Evolutionary conservation across 1,139 yeast genomes (phyloP), one percentile per base, ranked within the genome.

Genomic region (Protomyces inouyei): DNA sequence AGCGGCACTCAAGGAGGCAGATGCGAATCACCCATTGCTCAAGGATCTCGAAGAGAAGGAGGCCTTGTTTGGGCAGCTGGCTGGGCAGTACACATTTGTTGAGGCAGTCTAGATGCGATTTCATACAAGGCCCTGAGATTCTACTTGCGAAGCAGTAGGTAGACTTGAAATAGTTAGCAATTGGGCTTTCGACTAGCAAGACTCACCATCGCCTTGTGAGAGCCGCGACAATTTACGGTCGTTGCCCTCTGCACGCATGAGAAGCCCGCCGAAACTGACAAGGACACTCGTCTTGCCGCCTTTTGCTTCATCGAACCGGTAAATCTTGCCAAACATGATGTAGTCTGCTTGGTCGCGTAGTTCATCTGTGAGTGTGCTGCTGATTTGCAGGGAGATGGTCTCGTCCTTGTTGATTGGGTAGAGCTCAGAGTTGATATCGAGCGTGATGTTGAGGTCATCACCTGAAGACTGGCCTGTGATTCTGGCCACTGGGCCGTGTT

Each of bases 251-350:
- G 95, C 81, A 73, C 97, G 87, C 85, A 93, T 83, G 73, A 93
- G 81, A 71, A 93, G 82, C 4, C 99, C 99, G 63, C 99, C 99
- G 76, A 92, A 93, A 5, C 98, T 91, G 68, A 91, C 88, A 75
- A 90, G 93, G 35, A 93, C 97, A 67, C 68, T 76, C 74, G 80
- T 78, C 69, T 79, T 78, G 73, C 85, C 87, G 68, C 84, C 87
- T 54, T 83, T 79, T 69, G 87, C 85, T 77, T 93, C 98, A 75
- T 93, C 97, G 74, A 95, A 93, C 76, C 93, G 91, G 80, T 95
- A 95, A 57, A 95, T 96, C 16, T 97, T 92, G 66, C 99, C 99
- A 76, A 92, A 87, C 98, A 93, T 93, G 71, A 93, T 98, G 72
- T 95, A 95, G 75, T 95, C 98, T 77, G 91, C 93, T 73, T 93